phyloP scores from a whole-genome alignment of 352 stramenopile genomes.

The Blastocystis sp. region DNA sequence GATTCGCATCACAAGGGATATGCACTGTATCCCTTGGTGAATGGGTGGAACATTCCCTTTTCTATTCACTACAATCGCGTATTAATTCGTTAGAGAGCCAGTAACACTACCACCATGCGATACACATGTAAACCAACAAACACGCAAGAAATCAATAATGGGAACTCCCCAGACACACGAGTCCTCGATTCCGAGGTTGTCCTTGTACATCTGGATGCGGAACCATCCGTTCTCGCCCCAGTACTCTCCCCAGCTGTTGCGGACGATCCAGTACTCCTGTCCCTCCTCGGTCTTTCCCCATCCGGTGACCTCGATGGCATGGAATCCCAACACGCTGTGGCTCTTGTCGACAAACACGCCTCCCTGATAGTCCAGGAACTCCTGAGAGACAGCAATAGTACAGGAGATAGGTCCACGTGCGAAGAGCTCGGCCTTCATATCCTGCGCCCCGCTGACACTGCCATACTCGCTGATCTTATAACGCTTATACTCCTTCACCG shows the following conservation, averaged over 20 bases:
- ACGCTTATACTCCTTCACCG: slow-evolving; percentile 74
- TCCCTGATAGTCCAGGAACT: slow-evolving; percentile 70
- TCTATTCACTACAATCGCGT: no score
- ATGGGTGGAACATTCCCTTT: no score
- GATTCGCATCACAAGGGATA: no score
- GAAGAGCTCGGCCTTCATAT: slow-evolving; percentile 81
- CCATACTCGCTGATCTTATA: slow-evolving; percentile 80
- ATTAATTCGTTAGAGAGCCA: no score
- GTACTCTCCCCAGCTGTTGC: slow-evolving; percentile 80
- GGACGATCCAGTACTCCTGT: slow-evolving; percentile 79
- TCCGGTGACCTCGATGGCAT: slow-evolving; percentile 76
- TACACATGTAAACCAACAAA: no score
- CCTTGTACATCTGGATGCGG: slow-evolving; percentile 75
- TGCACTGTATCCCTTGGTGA: no score
- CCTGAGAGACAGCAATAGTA: slow-evolving; percentile 70
- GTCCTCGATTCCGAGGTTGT: slow-evolving; percentile 76
- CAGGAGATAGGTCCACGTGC: slow-evolving; percentile 78
- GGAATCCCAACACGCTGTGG: slow-evolving; percentile 72
- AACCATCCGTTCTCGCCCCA: slow-evolving; percentile 83
- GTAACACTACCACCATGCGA: no score
- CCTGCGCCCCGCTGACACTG: slow-evolving; percentile 70
- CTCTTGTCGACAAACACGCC: slow-evolving; percentile 74
- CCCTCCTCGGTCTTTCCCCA: slow-evolving; percentile 75
- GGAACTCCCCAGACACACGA: slow-evolving; percentile 71
- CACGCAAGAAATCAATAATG: slow-evolving; percentile 60